A percentile compares a stretch with the other conserved stretches of the same genome.
Conservation (phyloP, 345 rosid genomes). For the Conringia planisiliqua region DNA sequence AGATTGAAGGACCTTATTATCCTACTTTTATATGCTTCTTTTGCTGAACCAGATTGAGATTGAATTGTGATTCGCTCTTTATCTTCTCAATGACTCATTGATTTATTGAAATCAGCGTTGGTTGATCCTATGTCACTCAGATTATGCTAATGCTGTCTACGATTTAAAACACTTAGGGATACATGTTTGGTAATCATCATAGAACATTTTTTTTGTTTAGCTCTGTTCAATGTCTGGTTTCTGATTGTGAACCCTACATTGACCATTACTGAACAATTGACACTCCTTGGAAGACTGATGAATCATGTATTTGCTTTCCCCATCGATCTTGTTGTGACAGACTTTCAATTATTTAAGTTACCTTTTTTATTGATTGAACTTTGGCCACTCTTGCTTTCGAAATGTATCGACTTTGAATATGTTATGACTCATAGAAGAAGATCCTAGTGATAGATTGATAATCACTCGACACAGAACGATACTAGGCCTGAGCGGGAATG, state of each 20-base stretch:
- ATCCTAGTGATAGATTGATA: not conserved
- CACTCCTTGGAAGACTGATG: not conserved
- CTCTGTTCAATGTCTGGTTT: not conserved
- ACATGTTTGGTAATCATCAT: not conserved
- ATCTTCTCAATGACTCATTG: not conserved
- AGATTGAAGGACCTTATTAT: not conserved
- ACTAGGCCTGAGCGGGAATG: not conserved
- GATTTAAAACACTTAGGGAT: not conserved
- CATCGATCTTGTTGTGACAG: not conserved
- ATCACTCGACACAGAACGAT: not conserved
- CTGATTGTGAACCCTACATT: not conserved
- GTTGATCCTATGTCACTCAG: not conserved
- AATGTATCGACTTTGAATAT: not conserved
- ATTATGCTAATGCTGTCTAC: not conserved
- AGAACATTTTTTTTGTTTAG: not conserved
- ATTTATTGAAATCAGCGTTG: not conserved
- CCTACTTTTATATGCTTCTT: not conserved
- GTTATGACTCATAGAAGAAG: not conserved
- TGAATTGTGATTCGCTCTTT: not conserved
- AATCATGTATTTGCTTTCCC: not conserved
- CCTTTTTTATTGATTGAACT: not conserved
- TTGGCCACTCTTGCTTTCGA: not conserved
- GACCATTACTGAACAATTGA: not conserved
- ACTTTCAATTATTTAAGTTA: not conserved
- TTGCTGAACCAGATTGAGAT: not conserved